Conservation (phyloP, 257 asterid species). For the Ilex asprella region DNA sequence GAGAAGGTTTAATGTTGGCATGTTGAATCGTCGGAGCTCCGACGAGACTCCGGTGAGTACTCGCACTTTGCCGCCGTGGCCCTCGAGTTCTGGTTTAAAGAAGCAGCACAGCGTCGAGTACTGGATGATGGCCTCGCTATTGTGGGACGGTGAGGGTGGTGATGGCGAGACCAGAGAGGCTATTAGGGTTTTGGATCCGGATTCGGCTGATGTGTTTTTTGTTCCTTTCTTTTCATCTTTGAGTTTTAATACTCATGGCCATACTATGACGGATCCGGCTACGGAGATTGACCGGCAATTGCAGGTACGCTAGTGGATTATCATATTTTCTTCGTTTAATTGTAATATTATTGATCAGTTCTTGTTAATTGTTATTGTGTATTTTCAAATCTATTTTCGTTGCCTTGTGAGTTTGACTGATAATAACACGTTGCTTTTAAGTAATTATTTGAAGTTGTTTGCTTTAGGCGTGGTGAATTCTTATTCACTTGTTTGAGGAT, state of each 20-base stretch:
- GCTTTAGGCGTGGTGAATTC: no score
- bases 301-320: constrained; percentile 48
- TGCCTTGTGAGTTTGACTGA: no score
- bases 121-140: constrained; percentile 46
- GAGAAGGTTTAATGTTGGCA: constrained; percentile 35
- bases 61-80: constrained; percentile 37
- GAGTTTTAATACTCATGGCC: constrained; percentile 59
- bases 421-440: no score
- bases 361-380: background rate
- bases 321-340: background rate
- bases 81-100: constrained; percentile 30
- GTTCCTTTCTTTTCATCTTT: constrained; percentile 89
- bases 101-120: constrained; percentile 53
- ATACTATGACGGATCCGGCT: constrained; percentile 47
- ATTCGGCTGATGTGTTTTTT: constrained; percentile 62
- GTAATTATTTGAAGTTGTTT: no score
- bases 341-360: background rate
- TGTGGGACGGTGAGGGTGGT: constrained; percentile 24
- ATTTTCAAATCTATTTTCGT: no score
- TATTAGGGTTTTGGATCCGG: constrained; percentile 76
- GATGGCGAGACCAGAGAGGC: constrained; percentile 32
- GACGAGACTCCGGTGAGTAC: constrained; percentile 25
- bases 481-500: no score
- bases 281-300: constrained; percentile 57
- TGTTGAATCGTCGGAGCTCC: constrained; percentile 18